Evolutionary conservation across 371 early-diverging fungal species (phyloP).

Genomic region (Gilbertella persicaria): DNA sequence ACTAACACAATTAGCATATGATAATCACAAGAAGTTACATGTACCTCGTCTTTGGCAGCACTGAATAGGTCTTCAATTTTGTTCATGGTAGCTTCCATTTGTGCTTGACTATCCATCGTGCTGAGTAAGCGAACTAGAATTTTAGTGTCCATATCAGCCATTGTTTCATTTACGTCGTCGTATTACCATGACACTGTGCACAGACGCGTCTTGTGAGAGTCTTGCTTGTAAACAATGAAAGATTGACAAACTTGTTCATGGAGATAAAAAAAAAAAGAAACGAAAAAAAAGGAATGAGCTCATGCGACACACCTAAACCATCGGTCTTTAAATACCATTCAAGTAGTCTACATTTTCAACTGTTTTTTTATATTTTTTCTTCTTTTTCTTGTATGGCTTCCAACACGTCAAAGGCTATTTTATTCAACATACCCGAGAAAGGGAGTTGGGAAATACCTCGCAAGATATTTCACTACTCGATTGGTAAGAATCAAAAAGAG

Average conservation of each 20-base stretch:
- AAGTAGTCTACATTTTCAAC: too few species aligned
- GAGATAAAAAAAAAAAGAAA: too few species aligned
- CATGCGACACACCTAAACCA: too few species aligned
- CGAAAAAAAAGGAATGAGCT: too few species aligned
- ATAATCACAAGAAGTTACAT: too few species aligned
- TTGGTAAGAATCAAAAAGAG: conserved; percentile 33
- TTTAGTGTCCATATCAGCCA: too few species aligned
- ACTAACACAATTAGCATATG: conserved; percentile 16
- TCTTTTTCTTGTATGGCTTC: too few species aligned
- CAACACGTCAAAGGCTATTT: too few species aligned
- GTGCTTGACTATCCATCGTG: neutral
- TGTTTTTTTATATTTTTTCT: too few species aligned
- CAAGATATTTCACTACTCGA: conserved; percentile 53
- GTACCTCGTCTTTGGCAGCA: conserved; percentile 42
- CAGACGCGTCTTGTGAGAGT: neutral
- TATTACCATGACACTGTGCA: neutral
- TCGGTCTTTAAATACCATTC: too few species aligned
- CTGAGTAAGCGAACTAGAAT: neutral
- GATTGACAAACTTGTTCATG: neutral
- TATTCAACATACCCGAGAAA: conserved; percentile 17
- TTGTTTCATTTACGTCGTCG: neutral
- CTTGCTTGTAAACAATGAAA: neutral
- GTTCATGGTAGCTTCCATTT: conserved; percentile 38
- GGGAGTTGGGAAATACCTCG: conserved; percentile 57
- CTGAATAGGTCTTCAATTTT: conserved; percentile 38